These are phyloP conservation scores for Aspergillus terreus DNA, from an alignment of 2,329 filamentous ascomycete genomes.

Conservation along the genomic window DNA sequence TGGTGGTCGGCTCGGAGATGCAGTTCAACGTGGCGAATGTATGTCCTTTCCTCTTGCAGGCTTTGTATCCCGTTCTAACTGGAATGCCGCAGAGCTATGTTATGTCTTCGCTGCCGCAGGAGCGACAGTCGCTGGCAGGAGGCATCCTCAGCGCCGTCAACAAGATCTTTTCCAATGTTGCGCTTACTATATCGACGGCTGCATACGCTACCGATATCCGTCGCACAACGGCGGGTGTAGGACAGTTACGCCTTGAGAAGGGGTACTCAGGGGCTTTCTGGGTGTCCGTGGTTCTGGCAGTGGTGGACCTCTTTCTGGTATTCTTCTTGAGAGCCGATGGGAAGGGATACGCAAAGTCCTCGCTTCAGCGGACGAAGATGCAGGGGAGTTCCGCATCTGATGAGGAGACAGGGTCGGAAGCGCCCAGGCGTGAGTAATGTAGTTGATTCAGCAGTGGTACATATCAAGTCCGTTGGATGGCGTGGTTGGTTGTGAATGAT, in stretches of 20 bases:
- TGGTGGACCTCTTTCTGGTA: background rate
- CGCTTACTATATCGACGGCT: slow-evolving; percentile 57
- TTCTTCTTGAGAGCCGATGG: background rate
- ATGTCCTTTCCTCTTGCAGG: slow-evolving; percentile 14
- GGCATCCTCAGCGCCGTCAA: slow-evolving; percentile 66
- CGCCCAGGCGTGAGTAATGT: background rate
- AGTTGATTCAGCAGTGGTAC: background rate
- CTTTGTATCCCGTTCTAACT: background rate
- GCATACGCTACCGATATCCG: background rate
- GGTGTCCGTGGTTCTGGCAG: background rate
- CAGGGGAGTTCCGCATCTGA: background rate
- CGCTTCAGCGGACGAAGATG: background rate
- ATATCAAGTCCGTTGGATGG: too few relatives aligned
- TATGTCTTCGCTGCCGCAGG: slow-evolving; percentile 58
- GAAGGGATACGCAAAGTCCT: background rate
- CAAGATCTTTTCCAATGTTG: slow-evolving; percentile 57
- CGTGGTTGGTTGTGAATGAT: too few relatives aligned
- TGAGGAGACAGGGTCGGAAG: background rate
- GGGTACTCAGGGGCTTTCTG: background rate
- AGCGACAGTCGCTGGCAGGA: slow-evolving; percentile 64
- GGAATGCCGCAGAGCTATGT: slow-evolving; percentile 48
- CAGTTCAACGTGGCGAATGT: slow-evolving; percentile 70
- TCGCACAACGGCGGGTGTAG: background rate
- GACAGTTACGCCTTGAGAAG: background rate
- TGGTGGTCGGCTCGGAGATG: slow-evolving; percentile 64